Evolutionary conservation across 2,329 filamentous ascomycete species (phyloP), one percentile per base, ranked within the genome.

Genomic region (Sporothrix sp.): DNA sequence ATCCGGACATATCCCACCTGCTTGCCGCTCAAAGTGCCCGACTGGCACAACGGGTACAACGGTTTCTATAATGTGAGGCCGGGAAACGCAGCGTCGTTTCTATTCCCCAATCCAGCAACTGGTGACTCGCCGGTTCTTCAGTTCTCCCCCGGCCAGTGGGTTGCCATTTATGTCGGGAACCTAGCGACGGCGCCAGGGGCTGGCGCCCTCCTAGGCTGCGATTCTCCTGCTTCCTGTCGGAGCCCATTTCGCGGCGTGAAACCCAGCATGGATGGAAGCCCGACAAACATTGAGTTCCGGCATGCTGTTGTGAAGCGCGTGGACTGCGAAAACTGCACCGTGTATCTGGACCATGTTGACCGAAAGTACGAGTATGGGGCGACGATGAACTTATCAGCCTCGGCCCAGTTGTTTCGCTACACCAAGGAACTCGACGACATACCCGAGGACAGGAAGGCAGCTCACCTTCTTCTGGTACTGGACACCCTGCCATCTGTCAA

Each of bases 401-500:
- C n/a, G 3, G 21, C 28, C 14, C 11, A 38, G n/a, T 16, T 55
- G 11, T 13, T 48, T 4, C 18, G 16, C 4, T 54, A 48, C 36
- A 48, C 21, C 2, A 63, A 70, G 13, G 75, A 81, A 47, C 78
- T 86, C 42, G 79, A 84, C 53, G 67, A 73, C 2, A 61, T 85
- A 11, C 27, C 59, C 0, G 58, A 68, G 0, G 1, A 30, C 0
- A 58, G 66, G 3, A 83, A 82, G 59, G 65, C 71, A 3, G 66
- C 67, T 1, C 74, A 81, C 11, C 68, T 79, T 48, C 61, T 66
- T 4, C 61, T 81, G 8, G 56, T 76, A 18, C 65, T 87, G 0
- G 69, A 78, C 11, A 71, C 75, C 1, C 67, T 88, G 3, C 85
- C 86, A 0, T 66, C 74, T 1, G 74, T 90, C 3, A 59, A 68